Base-by-base conservation (phyloP, 2,329 filamentous ascomycete species). In the Fusarium neocosmosporiellum region DNA sequence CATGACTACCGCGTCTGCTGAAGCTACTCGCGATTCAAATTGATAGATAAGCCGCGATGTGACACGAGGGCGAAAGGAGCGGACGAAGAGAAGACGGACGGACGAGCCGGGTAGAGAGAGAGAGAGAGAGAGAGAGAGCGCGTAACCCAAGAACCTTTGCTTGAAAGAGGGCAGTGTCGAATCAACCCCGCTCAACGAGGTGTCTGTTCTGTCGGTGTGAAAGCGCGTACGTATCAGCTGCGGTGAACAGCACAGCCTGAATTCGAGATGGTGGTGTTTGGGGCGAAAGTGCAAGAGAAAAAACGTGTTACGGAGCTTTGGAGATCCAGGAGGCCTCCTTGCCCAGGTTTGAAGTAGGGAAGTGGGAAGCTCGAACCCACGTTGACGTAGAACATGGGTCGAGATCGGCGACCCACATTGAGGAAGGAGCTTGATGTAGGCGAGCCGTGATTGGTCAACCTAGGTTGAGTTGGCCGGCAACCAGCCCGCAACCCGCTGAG, bases 311-410 rank as follows among this genome's bases (percentile, higher is more conserved):
- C 27, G 27, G 46, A 48, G 43, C 24, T 50, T 46, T 31, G 18
- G 18, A 50, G 27, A 27, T 43, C 67, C 50, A 73, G 70, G 70
- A 72, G 70, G 70, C 70, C 70, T 72, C 70, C 65, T 71, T 39
- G 31, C 36, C 20, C 29, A 18, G 22, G 36, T n/a, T n/a, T 39
- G 31, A 29, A 29, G 41, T n/a, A 18, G 20, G 18, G 24, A 41
- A 43, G 18, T 36, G 22, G 36, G 18, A 27, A 31, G 20, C 37
- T 34, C n/a, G 27, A 20, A 65, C 53, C 55, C 55, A 37, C 37
- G 46, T 73, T 73, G 70, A 73, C 70, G 70, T 73, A 73, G 70
- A 55, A 71, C 70, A 72, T 73, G 70, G 70, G 59, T 67, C 43
- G 64, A 59, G 55, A 73, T 71, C 58, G 31, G 20, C 37, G 33